Percentiles rank a stretch among this genome's conserved stretches.
These are phyloP conservation scores for Spirogloea muscicola DNA, from an alignment of 139 green algal species.

Conservation along the genomic window DNA sequence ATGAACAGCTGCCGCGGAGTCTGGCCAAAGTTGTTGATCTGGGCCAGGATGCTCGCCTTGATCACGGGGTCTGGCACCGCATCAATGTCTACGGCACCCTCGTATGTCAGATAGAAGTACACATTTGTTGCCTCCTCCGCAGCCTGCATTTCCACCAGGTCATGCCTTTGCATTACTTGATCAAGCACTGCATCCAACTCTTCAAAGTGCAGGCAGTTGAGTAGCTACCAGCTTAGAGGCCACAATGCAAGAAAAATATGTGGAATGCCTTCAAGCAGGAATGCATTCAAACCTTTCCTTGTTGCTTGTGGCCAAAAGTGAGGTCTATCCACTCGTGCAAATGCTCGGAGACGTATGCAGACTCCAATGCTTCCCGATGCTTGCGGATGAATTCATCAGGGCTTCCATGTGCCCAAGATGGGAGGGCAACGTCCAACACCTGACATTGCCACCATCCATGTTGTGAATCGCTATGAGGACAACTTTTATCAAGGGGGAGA, in stretches of 20 bases:
- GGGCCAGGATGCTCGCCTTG: conserved; percentile 41
- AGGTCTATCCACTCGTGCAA: conserved; percentile 69
- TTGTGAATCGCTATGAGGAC: too few relatives aligned
- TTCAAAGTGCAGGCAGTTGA: too few relatives aligned
- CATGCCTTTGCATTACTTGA: too few relatives aligned
- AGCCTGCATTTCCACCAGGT: too few relatives aligned
- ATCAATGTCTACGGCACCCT: conserved; percentile 55
- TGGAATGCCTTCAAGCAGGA: too few relatives aligned
- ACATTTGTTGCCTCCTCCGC: conserved; percentile 52
- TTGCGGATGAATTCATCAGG: conserved; percentile 54
- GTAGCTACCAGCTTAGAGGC: too few relatives aligned
- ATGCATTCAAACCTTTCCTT: conserved; percentile 35
- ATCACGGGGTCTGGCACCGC: conserved; percentile 37
- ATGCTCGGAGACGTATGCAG: conserved; percentile 56
- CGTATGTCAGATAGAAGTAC: conserved; percentile 60
- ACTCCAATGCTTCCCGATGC: conserved; percentile 64
- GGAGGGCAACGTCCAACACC: conserved; percentile 77
- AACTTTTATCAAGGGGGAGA: too few relatives aligned
- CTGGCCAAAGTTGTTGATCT: conserved; percentile 58
- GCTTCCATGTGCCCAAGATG: conserved; percentile 66
- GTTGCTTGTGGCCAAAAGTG: conserved; percentile 60
- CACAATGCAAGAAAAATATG: too few relatives aligned
- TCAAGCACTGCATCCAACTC: too few relatives aligned
- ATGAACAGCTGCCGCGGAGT: conserved; percentile 52
- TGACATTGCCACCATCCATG: too few relatives aligned